Evolutionary conservation across 2,329 filamentous ascomycete genomes (phyloP).

Genomic region (Botryotinia convoluta): DNA sequence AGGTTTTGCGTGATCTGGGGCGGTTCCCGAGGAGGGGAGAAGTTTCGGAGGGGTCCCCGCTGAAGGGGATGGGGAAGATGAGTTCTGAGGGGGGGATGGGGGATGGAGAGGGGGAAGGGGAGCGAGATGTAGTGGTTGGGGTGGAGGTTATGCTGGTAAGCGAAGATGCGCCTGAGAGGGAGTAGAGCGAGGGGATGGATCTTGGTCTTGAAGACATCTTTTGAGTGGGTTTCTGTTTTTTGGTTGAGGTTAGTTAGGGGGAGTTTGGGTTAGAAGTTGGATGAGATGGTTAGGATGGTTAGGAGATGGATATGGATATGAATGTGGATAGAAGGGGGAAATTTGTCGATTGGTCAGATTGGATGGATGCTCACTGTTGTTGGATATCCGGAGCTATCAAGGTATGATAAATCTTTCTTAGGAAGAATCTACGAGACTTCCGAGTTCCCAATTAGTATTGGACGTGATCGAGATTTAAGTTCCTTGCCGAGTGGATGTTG

Average conservation of each 20-base stretch:
- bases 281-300: not conserved
- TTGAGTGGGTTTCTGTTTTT: not conserved
- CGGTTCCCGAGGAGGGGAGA: not conserved
- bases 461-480: accelerated
- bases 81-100: not conserved
- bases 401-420: accelerated
- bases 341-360: accelerated
- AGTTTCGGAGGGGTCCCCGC: not conserved
- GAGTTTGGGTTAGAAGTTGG: too few relatives aligned
- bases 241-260: too few relatives aligned
- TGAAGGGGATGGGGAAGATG: not conserved
- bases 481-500: not conserved
- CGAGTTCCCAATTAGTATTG: not conserved
- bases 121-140: not conserved
- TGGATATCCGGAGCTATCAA: accelerated
- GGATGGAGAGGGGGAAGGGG: too few relatives aligned
- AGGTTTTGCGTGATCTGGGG: not conserved
- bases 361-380: not conserved
- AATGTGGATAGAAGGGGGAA: not conserved
- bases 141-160: not conserved
- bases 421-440: not conserved
- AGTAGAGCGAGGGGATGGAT: not conserved
- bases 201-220: not conserved
- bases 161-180: not conserved
- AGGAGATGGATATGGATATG: accelerated